Evolutionary conservation across 331 rosid species (phyloP), one percentile per base, ranked within the genome.

Genomic region (Rosa hybrid): DNA sequence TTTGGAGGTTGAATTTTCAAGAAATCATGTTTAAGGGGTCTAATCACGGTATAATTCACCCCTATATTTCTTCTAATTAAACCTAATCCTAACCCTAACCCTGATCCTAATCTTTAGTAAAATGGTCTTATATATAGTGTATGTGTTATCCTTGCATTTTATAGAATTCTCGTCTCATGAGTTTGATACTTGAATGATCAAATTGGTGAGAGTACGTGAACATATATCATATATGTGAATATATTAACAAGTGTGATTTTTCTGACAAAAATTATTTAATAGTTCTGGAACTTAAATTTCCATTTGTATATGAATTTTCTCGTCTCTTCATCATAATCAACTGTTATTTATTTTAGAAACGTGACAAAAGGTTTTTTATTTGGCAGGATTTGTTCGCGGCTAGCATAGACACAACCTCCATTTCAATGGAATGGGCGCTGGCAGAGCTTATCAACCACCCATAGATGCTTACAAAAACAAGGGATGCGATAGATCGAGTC

Each of bases 401-500:
- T 0, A 86, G 84, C 0, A 88, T 86, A 0, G 89, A 88, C 23
- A 80, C 90, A 4, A 34, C 78, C 1, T 78, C 92, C 0, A 73
- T 62, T 50, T 12, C 84, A 23, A 50, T 65, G 0, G 92, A 88
- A 25, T 89, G 93, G 93, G 88, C 89, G 16, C 17, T 89, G 20
- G 84, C 82, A 9, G 90, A 91, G 74, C 86, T 89, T 4, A 83
- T 88, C 25, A 86, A 85, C 42, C 54, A 87, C 41, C 96, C 92
- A 0, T 1, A 21, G 4, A 50, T 77, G 23, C 51, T 91, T 1
- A 46, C 68, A 21, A 71, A 85, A 75, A 89, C 86, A 41, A 75
- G 81, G 14, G 34, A 83, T 8, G 96, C 86, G 82, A 86, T 89
- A 0, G 65, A 85, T n/a, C 54, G 39, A 0, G 79, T 83, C 6